These are phyloP conservation scores for Tylopilus vinaceipallidus DNA, from an alignment of 768 basidiomycete species.

Conservation along the genomic window DNA sequence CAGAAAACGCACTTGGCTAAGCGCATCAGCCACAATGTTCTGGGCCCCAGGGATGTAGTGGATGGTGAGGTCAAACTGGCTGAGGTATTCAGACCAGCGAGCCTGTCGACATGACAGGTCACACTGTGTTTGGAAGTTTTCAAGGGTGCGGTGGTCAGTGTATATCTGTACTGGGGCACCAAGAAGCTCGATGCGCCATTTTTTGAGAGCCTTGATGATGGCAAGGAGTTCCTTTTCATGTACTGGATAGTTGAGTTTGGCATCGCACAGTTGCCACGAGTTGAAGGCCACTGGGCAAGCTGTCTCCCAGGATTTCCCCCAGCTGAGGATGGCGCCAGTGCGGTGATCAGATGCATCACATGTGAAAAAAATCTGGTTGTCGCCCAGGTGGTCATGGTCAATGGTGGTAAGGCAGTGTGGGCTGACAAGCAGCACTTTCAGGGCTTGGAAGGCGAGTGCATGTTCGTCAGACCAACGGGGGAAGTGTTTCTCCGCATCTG, in stretches of 20 bases:
- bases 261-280: not conserved
- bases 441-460: not conserved
- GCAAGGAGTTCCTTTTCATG: conserved; percentile 33
- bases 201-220: not conserved
- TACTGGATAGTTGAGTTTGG: conserved; percentile 28
- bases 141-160: conserved; percentile 30
- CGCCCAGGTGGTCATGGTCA: not conserved
- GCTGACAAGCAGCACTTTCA: not conserved
- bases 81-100: conserved; percentile 40
- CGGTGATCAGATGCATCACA: not conserved
- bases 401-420: not conserved
- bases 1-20: no score
- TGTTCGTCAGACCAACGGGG: not conserved
- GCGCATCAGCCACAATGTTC: conserved; percentile 40
- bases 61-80: conserved; percentile 36
- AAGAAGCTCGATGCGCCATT: not conserved
- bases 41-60: conserved; percentile 28
- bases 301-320: not conserved
- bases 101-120: conserved; percentile 36
- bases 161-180: conserved; percentile 7
- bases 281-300: not conserved
- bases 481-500: not conserved
- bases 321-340: not conserved
- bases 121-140: conserved; percentile 29
- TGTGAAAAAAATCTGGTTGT: not conserved